Evolutionary conservation across 2,329 filamentous ascomycete genomes (phyloP), one percentile per base, ranked within the genome.

Genomic region (Neonectria punicea): DNA sequence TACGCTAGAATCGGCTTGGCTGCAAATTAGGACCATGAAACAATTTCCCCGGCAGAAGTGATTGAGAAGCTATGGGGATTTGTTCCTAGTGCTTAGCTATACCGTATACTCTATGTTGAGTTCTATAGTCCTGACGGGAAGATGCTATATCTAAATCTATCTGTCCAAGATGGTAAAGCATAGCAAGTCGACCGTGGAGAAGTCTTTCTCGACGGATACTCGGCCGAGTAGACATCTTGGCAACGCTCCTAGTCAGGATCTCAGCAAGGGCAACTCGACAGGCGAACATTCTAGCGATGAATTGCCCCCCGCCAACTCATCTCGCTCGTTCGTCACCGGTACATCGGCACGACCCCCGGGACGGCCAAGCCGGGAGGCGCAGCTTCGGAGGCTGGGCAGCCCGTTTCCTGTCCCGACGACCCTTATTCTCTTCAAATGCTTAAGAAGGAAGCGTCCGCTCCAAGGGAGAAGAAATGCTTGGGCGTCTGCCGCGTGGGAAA

Each of bases 301-400:
- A 39, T 39, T 39, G 36, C 4, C 39, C 39, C 34, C 36, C 14
- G 36, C 36, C 39, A 20, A n/a, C 9, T 32, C 50, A 36, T 46
- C 18, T 51, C 56, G 39, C 41, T 49, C 41, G 20, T 5, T 63
- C 53, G 49, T 53, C 54, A 53, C 46, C 54, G 53, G 60, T 39
- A 41, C 4, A 25, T 49, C 53, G 60, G 54, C 30, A 39, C 30
- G 34, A 43, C 46, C 32, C 20, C 34, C 34, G n/a, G 25, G 22
- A 43, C n/a, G 50, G 70, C 70, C 70, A 71, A 73, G 68, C 65
- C 68, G 68, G 70, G 61, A 70, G 34, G 39, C 65, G 36, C 58
- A 51, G 43, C 25, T 44, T 28, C 20, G 16, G 36, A 22, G 10
- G 41, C 28, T 46, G 20, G 25, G 36, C 36, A n/a, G 4, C 14